Conservation (phyloP, 1,284 basidiomycete genomes). For the Trichosporon faecale region DNA sequence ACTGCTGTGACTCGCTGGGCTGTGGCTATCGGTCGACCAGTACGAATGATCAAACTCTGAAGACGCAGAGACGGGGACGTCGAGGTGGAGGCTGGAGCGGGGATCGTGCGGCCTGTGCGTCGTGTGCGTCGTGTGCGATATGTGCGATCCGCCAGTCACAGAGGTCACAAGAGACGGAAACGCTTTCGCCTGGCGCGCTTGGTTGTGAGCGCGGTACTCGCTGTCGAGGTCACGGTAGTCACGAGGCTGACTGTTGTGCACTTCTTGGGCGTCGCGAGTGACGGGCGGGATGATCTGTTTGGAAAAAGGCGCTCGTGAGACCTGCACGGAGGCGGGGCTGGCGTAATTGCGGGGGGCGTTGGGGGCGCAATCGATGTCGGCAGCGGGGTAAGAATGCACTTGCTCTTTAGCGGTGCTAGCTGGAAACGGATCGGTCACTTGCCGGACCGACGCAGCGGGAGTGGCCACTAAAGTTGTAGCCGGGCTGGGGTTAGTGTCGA, state of each 20-base stretch:
- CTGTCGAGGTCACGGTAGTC: background rate
- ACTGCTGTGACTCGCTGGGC: background rate
- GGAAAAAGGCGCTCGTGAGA: background rate
- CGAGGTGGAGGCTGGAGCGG: background rate
- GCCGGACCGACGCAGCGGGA: background rate
- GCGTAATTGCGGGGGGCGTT: background rate
- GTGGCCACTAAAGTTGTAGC: background rate
- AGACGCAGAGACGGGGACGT: constrained; percentile 1
- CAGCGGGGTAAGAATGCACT: background rate
- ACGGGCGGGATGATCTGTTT: background rate
- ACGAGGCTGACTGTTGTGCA: background rate
- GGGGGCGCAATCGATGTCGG: background rate
- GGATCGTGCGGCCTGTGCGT: background rate
- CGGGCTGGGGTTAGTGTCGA: background rate
- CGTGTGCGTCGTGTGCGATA: background rate
- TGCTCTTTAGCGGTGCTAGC: background rate
- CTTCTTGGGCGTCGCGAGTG: background rate
- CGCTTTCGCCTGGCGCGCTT: background rate
- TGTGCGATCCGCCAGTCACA: background rate
- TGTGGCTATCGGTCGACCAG: background rate
- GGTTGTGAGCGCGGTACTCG: background rate
- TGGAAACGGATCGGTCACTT: background rate
- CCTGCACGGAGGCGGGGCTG: background rate
- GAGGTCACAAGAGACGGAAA: background rate
- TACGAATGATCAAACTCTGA: background rate